These are phyloP conservation scores for Fonsecaea erecta DNA, from an alignment of 2,329 filamentous ascomycete species.

Conservation along the genomic window DNA sequence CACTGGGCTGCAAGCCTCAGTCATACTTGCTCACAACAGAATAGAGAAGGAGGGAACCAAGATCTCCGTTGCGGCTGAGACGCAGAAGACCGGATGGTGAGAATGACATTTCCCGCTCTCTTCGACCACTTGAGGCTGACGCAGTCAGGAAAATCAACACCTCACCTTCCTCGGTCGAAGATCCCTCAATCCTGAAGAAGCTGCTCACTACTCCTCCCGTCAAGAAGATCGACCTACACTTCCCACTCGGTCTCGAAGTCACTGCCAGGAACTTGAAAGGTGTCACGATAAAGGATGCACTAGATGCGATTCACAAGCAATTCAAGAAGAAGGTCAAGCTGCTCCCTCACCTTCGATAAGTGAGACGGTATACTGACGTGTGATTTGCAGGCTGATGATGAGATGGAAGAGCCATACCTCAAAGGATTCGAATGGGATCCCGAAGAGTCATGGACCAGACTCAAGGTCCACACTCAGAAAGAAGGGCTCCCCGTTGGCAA, in stretches of 20 bases:
- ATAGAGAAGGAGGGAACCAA: slow-evolving; percentile 74
- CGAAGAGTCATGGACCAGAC: slow-evolving; percentile 84
- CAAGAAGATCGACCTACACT: slow-evolving; percentile 93
- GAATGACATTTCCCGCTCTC: slow-evolving; percentile 41
- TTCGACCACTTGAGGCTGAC: slow-evolving; percentile 1
- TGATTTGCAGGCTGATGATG: slow-evolving; percentile 75
- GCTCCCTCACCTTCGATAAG: not conserved
- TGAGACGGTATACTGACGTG: slow-evolving; percentile 22
- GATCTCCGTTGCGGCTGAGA: slow-evolving; percentile 76
- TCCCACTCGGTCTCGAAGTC: slow-evolving; percentile 84
- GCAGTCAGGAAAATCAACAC: slow-evolving; percentile 86
- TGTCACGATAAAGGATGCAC: slow-evolving; percentile 94
- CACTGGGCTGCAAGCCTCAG: not conserved
- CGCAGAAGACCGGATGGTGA: slow-evolving; percentile 86
- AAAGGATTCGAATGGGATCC: slow-evolving; percentile 96
- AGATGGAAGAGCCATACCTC: slow-evolving; percentile 84
- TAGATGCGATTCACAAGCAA: slow-evolving; percentile 94
- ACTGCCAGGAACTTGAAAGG: slow-evolving; percentile 90
- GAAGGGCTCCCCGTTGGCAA: slow-evolving; percentile 63
- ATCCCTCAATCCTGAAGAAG: slow-evolving; percentile 82
- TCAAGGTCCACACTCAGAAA: slow-evolving; percentile 84
- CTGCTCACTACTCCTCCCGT: slow-evolving; percentile 78
- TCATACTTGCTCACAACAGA: not conserved
- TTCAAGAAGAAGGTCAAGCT: slow-evolving; percentile 89
- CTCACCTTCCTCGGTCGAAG: slow-evolving; percentile 76